A percentile compares a stretch with the other conserved stretches of the same genome.
Evolutionary conservation across 2,329 filamentous ascomycete genomes (phyloP).

Genomic region (Ceratocystiopsis minuta): DNA sequence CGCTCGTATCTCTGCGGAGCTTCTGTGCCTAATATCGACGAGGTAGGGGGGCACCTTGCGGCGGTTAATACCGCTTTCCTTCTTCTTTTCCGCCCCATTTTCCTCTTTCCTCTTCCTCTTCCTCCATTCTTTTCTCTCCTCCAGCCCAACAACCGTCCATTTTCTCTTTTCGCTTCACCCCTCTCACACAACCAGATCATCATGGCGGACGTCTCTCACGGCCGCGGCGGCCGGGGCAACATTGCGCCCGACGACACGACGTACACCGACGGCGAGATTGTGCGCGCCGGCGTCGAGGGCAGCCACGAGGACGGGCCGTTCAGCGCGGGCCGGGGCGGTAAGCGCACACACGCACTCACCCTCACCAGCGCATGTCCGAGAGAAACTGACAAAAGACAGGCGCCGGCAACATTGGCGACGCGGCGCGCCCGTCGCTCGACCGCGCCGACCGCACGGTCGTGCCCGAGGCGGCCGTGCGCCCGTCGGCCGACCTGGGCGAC

Average conservation of each 20-base stretch:
- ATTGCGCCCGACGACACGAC: conserved; percentile 37
- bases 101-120: neutral
- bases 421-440: conserved; percentile 18
- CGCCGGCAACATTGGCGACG: conserved; percentile 39
- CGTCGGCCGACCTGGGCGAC: conserved; percentile 28
- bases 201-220: conserved; percentile 32
- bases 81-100: neutral
- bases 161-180: neutral
- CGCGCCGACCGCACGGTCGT: conserved; percentile 34
- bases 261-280: conserved; percentile 45
- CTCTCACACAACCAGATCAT: neutral
- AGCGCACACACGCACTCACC: conserved; percentile 8
- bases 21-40: neutral
- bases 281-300: conserved; percentile 33
- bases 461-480: conserved; percentile 32
- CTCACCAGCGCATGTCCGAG: no score
- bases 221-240: conserved; percentile 44
- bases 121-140: neutral
- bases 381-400: conserved; percentile 20
- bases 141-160: neutral
- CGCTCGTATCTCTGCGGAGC: neutral
- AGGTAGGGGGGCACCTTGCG: no score
- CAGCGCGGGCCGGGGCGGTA: conserved; percentile 42
- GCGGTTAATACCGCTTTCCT: neutral
- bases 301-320: conserved; percentile 40